Base-by-base conservation (phyloP, 2,329 filamentous ascomycete genomes). In the Aspergillus sp. region DNA sequence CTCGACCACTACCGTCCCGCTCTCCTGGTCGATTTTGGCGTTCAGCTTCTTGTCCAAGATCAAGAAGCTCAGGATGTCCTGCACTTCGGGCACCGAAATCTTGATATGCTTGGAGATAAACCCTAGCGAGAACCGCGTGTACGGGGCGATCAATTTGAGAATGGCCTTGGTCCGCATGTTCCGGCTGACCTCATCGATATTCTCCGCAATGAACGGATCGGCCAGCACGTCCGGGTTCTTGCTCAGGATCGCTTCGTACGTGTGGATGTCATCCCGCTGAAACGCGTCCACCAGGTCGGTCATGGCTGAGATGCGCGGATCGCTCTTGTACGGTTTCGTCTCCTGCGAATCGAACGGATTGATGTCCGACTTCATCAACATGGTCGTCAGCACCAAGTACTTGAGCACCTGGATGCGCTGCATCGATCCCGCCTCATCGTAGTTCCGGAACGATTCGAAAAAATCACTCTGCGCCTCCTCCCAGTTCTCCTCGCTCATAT, bases 401-500 rank as follows among this genome's bases (percentile, higher is more conserved):
- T 96, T 97, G 57, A 98, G 80, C 10, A 97, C 93, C 68, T 97
- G 91, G 57, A 97, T 97, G 42, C 93, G 82, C 68, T 97, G 91
- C 60, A 96, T 79, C 28, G 90, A 96, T 41, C 93, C 93, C 36
- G 93, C 93, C 73, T 98, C 93, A 65, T 98, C 93, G 71, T 97
- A 98, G 72, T 96, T 97, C 48, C 90, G 86, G 75, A 98, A 98
- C 1, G 91, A 94, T 67, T 98, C 93, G 68, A 96, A 96, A 69
- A 98, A 98, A 73, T 97, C 93, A 58, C 83, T 91, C 70, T 97
- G 90, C 1, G 93, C 93, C 61, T 90, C 88, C 66, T 93, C 88
- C 93, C 93, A 98, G 66, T 97, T 97, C 73, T 97, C 93, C 75
- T 98, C 93, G 67, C 87, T 93, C 93, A 98, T 97, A 73, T 97